Evolutionary conservation across 1,284 basidiomycete genomes (phyloP).

Genomic region (Ceratobasidium theobromae): DNA sequence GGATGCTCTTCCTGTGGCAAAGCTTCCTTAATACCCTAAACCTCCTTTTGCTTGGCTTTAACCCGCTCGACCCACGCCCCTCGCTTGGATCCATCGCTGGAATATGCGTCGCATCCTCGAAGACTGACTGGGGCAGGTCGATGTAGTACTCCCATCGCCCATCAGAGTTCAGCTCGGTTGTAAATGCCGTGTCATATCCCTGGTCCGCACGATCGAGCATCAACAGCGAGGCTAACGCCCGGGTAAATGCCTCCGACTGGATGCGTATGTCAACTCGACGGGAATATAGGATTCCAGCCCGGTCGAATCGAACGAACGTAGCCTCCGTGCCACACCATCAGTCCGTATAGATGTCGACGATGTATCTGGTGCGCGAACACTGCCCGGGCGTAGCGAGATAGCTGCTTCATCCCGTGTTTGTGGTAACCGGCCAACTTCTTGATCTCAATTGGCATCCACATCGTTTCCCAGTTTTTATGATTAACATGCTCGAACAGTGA

Average conservation of each 20-base stretch:
- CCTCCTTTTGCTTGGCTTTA: neutral
- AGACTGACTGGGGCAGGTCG: neutral
- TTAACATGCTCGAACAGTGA: too few species aligned
- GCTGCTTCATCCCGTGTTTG: conserved; percentile 12
- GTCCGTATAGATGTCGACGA: conserved; percentile 14
- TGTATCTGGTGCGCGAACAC: conserved; percentile 18
- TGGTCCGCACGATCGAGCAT: neutral
- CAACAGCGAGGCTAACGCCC: conserved; percentile 6
- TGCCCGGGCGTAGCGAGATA: conserved; percentile 6
- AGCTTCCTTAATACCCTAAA: conserved; percentile 3
- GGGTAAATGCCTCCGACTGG: neutral
- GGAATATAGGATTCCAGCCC: conserved; percentile 8
- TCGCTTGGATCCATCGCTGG: too few species aligned
- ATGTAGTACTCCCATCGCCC: conserved; percentile 4
- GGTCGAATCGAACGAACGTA: conserved; percentile 19
- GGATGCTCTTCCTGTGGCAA: conserved; percentile 13
- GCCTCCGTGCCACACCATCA: neutral
- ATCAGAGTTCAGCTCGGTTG: neutral
- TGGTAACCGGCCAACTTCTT: neutral
- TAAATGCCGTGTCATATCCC: conserved; percentile 15
- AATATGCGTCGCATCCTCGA: too few species aligned
- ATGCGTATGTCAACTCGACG: neutral
- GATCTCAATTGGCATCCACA: conserved; percentile 12
- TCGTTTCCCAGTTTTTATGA: conserved; percentile 22
- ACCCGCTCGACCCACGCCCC: neutral